A percentile compares a stretch with the other conserved stretches of the same genome.
Conservation (phyloP, 2,329 filamentous ascomycete genomes). For the Beauveria sp. region DNA sequence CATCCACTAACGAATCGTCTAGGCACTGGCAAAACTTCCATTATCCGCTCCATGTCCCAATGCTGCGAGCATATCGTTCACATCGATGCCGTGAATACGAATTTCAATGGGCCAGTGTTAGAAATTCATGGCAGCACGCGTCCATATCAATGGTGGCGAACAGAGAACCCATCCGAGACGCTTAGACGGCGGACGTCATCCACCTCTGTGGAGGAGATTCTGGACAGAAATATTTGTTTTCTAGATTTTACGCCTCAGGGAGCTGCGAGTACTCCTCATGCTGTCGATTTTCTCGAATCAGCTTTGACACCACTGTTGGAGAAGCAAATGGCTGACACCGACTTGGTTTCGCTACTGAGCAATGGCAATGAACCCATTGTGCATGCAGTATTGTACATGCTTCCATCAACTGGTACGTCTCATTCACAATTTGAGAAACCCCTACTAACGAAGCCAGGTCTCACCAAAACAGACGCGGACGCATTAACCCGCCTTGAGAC, state of each 20-base stretch:
- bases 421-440: not conserved
- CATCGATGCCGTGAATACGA: slow-evolving; percentile 58
- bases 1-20: slow-evolving; percentile 9
- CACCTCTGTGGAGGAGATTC: slow-evolving; percentile 55
- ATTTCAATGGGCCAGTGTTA: slow-evolving; percentile 32
- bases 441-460: slow-evolving; percentile 20
- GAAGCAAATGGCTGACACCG: slow-evolving; percentile 59
- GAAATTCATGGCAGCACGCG: slow-evolving; percentile 76
- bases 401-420: slow-evolving; percentile 58
- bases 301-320: slow-evolving; percentile 23
- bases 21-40: slow-evolving; percentile 83
- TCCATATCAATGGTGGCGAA: slow-evolving; percentile 86
- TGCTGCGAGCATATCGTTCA: slow-evolving; percentile 88
- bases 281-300: slow-evolving; percentile 64
- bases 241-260: slow-evolving; percentile 47
- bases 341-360: slow-evolving; percentile 70
- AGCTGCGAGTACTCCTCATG: slow-evolving; percentile 43
- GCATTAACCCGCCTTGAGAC: slow-evolving; percentile 62
- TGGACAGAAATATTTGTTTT: slow-evolving; percentile 91
- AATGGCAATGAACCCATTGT: slow-evolving; percentile 78
- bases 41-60: slow-evolving; percentile 84
- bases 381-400: slow-evolving; percentile 77
- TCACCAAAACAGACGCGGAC: slow-evolving; percentile 49
- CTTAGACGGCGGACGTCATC: slow-evolving; percentile 57
- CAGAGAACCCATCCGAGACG: slow-evolving; percentile 56